Evolutionary conservation across 306 rosid species (phyloP).

Genomic region (Gleditsia sinensis): DNA sequence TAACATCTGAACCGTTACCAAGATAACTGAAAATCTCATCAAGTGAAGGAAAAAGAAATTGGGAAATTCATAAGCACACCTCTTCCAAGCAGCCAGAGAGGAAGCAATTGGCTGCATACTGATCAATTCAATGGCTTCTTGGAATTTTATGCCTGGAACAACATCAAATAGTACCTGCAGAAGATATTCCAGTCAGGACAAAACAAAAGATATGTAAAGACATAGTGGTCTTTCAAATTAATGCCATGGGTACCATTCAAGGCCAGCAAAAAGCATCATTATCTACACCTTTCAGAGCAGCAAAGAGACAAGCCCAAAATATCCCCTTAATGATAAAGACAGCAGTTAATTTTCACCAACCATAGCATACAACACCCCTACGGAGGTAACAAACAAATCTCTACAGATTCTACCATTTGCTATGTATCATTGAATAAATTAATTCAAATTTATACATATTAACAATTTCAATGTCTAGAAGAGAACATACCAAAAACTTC

Average conservation of each 20-base stretch:
- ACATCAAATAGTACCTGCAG: slow-evolving; percentile 96
- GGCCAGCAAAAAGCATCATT: background rate
- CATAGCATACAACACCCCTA: background rate
- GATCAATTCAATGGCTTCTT: slow-evolving; percentile 88
- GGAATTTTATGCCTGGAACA: slow-evolving; percentile 89
- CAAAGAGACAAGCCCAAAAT: background rate
- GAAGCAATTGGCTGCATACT: slow-evolving; percentile 92
- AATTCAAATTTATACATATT: background rate
- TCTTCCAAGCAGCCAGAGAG: slow-evolving; percentile 66
- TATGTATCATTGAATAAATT: background rate
- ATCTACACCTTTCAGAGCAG: background rate
- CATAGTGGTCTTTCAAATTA: background rate
- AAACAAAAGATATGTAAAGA: slow-evolving; percentile 6
- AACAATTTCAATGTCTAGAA: background rate
- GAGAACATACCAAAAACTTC: background rate
- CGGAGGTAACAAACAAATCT: background rate
- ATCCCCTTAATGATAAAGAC: background rate
- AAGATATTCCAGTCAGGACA: slow-evolving; percentile 43
- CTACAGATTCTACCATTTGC: background rate
- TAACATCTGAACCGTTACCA: slow-evolving; percentile 9
- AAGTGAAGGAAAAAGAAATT: background rate
- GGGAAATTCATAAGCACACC: slow-evolving; percentile 52
- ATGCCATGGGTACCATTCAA: background rate
- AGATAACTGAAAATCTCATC: slow-evolving; percentile 9
- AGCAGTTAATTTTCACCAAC: background rate